Base-by-base conservation (phyloP, 371 early-diverging fungal species). In the Mucor mucedo region DNA sequence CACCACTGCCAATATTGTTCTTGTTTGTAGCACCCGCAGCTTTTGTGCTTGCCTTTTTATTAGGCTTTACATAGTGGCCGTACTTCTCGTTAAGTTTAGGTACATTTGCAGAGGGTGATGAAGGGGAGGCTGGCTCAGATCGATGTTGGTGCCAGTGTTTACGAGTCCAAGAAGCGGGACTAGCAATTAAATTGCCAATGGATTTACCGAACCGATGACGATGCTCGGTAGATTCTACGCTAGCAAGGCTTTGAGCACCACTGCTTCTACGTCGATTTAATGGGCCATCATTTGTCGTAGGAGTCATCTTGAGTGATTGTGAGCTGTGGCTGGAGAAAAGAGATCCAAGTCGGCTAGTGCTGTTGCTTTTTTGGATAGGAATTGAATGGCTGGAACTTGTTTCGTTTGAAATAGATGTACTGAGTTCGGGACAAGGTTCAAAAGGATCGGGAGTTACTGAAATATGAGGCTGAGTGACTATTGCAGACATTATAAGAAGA, bases 1-100 rank as follows among this genome's bases (percentile, higher is more conserved):
- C 95, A 40, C 97, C 97, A 62, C 95, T 96, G 32, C 94, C 91
- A 59, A 81, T 83, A 45, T 87, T 84, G 21, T 70, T 63, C 52
- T 87, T 87, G 56, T 87, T 88, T 11, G 70, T 71, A 2, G 71
- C 58, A 14, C 71, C 71, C 9, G 61, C 35, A 5, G 60, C 50
- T 30, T 63, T 71, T 16, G 47, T 47, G 16, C 48, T 39, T 11
- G 60, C 38, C 27, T 60, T 42, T 38, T 57, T 58, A 6, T 8
- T 11, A 0, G 71, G 68, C 47, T 71, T 71, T 2, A 64, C 35
- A 57, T 71, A 71, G 7, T 57, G 45, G 4, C 73, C 73, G 30
- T 73, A 73, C 38, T 67, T 70, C 13, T 70, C 70, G 21, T 58
- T 61, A 5, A 73, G 35, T 29, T 45, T 55, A 1, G 71, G 66